These are phyloP conservation scores for Saccharomyces hybrid DNA, from an alignment of 1,139 yeast species.

Conservation along the genomic window DNA sequence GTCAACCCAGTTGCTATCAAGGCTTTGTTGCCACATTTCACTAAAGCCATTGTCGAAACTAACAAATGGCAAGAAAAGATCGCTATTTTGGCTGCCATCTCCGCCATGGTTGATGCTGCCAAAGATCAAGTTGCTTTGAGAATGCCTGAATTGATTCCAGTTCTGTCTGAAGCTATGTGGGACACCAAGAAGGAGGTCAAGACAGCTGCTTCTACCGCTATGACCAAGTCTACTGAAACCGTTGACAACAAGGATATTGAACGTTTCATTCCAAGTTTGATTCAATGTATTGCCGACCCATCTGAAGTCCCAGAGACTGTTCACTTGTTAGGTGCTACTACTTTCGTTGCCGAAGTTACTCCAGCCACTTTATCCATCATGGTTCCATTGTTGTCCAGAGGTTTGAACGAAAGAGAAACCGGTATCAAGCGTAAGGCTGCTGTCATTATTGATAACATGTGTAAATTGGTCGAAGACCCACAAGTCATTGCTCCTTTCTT, in stretches of 20 bases:
- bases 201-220: constrained; percentile 91
- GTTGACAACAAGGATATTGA: constrained; percentile 99
- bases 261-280: constrained; percentile 96
- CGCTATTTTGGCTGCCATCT: constrained; percentile 75
- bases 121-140: constrained; percentile 94
- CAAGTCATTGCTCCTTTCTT: constrained; percentile 99
- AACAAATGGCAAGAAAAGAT: constrained; percentile 98
- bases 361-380: constrained; percentile 98
- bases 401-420: constrained; percentile 99
- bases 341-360: constrained; percentile 98
- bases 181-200: constrained; percentile 98
- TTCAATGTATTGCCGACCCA: constrained; percentile 95
- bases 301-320: constrained; percentile 97
- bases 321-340: constrained; percentile 97
- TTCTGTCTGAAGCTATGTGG: constrained; percentile 98
- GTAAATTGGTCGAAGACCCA: constrained; percentile 99
- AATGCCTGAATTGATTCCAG: constrained; percentile 99
- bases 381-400: constrained; percentile 98
- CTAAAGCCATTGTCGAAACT: constrained; percentile 60
- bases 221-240: constrained; percentile 94
- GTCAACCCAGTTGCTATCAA: constrained; percentile 91
- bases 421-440: constrained; percentile 99
- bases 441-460: constrained; percentile 98
- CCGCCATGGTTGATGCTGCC: constrained; percentile 88
- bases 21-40: constrained; percentile 76